Evolutionary conservation across 2,329 filamentous ascomycete species (phyloP).

Genomic region (Pezicula neosporulosa): DNA sequence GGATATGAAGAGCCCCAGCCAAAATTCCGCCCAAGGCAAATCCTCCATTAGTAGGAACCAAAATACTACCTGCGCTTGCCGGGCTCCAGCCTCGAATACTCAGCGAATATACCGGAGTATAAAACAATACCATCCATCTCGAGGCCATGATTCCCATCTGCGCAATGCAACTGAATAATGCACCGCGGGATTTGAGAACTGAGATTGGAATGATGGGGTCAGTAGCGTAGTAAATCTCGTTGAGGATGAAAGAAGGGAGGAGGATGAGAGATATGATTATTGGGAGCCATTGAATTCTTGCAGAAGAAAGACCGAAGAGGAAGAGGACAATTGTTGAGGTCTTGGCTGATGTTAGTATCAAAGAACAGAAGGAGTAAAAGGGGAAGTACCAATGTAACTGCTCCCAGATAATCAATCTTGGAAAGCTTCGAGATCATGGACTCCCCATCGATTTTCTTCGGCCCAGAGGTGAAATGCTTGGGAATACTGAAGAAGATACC

Average conservation of each 20-base stretch:
- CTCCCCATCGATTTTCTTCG: conserved; percentile 31
- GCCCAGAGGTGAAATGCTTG: conserved; percentile 28
- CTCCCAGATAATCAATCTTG: conserved; percentile 72
- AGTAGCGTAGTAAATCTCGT: conserved; percentile 59
- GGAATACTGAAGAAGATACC: conserved; percentile 67
- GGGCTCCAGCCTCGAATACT: conserved; percentile 69
- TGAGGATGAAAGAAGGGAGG: conserved; percentile 52
- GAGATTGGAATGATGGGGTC: conserved; percentile 75
- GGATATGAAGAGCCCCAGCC: conserved; percentile 74
- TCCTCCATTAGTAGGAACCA: conserved; percentile 78
- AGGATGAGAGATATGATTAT: conserved; percentile 54
- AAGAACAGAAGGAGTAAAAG: neutral
- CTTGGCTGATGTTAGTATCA: conserved; percentile 34
- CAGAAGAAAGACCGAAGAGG: conserved; percentile 65
- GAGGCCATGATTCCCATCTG: conserved; percentile 78
- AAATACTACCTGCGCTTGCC: conserved; percentile 67
- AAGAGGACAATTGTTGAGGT: conserved; percentile 65
- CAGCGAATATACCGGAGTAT: conserved; percentile 75
- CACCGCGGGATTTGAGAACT: conserved; percentile 66
- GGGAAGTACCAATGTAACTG: conserved; percentile 52
- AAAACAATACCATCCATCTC: conserved; percentile 79
- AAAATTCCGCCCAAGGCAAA: conserved; percentile 73
- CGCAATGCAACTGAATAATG: conserved; percentile 69
- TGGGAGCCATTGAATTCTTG: conserved; percentile 54
- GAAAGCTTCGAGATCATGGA: conserved; percentile 52